Percentiles rank a stretch among this genome's conserved stretches.
phyloP scores from a whole-genome alignment of 2,329 filamentous ascomycete genomes.

The Sarocladium brachiariae region DNA sequence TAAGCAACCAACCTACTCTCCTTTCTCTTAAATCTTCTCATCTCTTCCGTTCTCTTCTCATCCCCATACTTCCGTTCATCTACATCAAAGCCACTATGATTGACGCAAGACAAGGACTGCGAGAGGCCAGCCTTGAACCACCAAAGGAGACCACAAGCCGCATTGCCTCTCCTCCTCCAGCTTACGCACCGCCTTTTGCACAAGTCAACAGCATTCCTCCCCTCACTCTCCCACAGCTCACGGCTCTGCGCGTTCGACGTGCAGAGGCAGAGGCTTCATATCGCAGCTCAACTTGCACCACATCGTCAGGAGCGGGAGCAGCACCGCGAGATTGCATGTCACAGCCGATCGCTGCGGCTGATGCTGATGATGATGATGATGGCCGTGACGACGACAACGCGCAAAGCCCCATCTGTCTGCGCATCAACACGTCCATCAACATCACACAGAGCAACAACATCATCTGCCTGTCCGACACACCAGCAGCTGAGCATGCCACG shows the following conservation, averaged over 20 bases:
- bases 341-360: too few relatives aligned
- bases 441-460: constrained; percentile 43
- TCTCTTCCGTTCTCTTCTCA: not conserved
- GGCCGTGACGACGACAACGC: constrained; percentile 12
- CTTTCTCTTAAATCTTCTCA: not conserved
- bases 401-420: constrained; percentile 34
- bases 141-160: constrained; percentile 8
- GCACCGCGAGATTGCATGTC: too few relatives aligned
- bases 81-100: not conserved
- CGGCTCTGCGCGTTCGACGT: not conserved
- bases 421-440: constrained; percentile 40
- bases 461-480: constrained; percentile 32
- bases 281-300: not conserved
- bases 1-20: not conserved
- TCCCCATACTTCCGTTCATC: not conserved
- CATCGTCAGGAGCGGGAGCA: too few relatives aligned
- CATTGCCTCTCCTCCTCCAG: constrained; percentile 13
- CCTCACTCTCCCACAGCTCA: not conserved
- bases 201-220: not conserved
- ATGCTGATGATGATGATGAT: too few relatives aligned
- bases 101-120: not conserved
- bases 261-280: not conserved
- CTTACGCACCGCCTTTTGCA: constrained; percentile 12
- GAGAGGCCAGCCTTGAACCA: not conserved
- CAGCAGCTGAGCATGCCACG: constrained; percentile 31